Evolutionary conservation across 139 green algal species (phyloP), one percentile per base, ranked within the genome.

Genomic region (Zygnema circumcarinatum): DNA sequence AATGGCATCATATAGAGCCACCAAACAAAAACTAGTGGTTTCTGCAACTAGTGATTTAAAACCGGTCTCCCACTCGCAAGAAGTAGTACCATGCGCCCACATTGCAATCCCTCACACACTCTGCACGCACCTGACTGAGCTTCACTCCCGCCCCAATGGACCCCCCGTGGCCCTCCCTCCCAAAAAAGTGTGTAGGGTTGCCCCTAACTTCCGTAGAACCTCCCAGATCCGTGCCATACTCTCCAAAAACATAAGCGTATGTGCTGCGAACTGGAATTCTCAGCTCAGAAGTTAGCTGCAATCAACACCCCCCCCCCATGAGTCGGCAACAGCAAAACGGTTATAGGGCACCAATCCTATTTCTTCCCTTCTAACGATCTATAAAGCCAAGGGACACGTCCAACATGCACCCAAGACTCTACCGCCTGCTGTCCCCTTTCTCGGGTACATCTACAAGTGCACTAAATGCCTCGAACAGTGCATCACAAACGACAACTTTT

Each of bases 131-230:
- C 3, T 94, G 92, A 32, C 96, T 92, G 31, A 98, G 75, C 92
- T 96, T 97, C 2, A 98, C 7, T 36, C 97, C 97, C 1, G 84
- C 91, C 1, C 97, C 97, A n/a, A 92, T 89, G 25, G 86, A 93
- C 25, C 89, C 89, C n/a, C 97, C 97, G 21, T 82, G 87, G 0
- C 97, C 97, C 1, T 94, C 90, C 56, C 96, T 94, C 25, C 95
- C 82, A 93, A 96, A 99, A 84, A 96, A 99, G 85, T 95, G 92
- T 0, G 95, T 98, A 7, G 97, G 97, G 90, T 96, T 98, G 62
- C 97, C 97, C 0, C 78, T 72, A 54, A 96, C 90, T 11, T 94
- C 67, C 68, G 90, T 89, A 2, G 79, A 95, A 83, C 87, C 94
- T 35, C 95, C 94, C 33, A 99, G 92, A 91, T 99, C 97, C 0